Percentiles rank a stretch among this genome's conserved stretches.
Evolutionary conservation across 176 grass and related monocot species (phyloP).

Genomic region (Cenchrus purpureus): DNA sequence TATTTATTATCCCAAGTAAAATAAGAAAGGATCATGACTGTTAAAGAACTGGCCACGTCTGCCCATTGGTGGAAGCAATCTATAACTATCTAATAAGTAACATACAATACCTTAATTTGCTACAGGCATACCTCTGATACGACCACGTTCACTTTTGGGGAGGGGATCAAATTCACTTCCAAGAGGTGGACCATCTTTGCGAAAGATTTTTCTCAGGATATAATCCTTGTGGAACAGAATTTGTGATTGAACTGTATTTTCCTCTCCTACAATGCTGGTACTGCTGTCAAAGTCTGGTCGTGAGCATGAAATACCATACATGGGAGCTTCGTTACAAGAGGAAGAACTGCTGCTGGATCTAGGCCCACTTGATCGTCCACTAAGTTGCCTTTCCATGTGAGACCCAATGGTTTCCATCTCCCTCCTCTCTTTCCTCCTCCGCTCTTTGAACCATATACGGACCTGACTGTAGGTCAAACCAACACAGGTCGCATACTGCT

Average conservation of each 20-base stretch:
- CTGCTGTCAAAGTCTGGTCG: constrained; percentile 18
- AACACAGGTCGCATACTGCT: constrained; percentile 64
- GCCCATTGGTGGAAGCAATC: neutral
- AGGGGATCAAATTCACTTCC: constrained; percentile 67
- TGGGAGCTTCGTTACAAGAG: constrained; percentile 26
- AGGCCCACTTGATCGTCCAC: constrained; percentile 44
- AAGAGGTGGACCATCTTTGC: constrained; percentile 89
- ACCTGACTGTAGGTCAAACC: constrained; percentile 84
- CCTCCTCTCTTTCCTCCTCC: constrained; percentile 92
- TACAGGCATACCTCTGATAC: constrained; percentile 59
- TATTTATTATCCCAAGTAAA: neutral
- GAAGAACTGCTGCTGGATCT: constrained; percentile 47
- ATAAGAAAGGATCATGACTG: constrained; percentile 1
- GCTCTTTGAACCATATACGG: constrained; percentile 90
- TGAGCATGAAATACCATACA: constrained; percentile 5
- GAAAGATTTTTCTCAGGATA: constrained; percentile 81
- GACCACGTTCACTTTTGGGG: constrained; percentile 36
- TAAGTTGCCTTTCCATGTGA: constrained; percentile 36
- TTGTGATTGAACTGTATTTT: constrained; percentile 52
- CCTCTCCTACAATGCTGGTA: constrained; percentile 45
- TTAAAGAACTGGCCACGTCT: constrained; percentile 10
- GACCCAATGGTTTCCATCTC: constrained; percentile 42
- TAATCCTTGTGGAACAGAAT: constrained; percentile 78
- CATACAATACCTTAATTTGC: neutral
- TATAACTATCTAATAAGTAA: neutral